These are phyloP conservation scores for Phytophthora multivora DNA, from an alignment of 352 stramenopile genomes.

Conservation along the genomic window DNA sequence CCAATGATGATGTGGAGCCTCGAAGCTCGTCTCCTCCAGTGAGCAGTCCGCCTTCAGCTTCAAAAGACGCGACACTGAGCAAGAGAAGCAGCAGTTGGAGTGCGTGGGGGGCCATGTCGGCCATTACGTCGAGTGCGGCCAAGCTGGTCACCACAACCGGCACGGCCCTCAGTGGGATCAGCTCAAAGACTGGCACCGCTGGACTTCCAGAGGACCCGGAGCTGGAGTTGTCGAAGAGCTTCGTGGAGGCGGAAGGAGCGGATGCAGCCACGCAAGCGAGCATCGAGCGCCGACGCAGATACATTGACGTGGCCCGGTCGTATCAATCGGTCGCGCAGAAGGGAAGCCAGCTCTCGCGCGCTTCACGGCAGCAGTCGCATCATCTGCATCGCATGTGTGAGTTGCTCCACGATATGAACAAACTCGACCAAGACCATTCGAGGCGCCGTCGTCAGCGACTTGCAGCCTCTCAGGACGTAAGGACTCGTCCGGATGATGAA, in stretches of 20 bases:
- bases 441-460: slow-evolving; percentile 43
- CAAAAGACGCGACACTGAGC: slow-evolving; percentile 25
- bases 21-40: slow-evolving; percentile 23
- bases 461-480: slow-evolving; percentile 24
- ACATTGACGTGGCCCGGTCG: slow-evolving; percentile 64
- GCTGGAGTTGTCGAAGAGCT: slow-evolving; percentile 63
- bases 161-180: slow-evolving; percentile 51
- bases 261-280: slow-evolving; percentile 24
- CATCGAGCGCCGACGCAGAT: slow-evolving; percentile 65
- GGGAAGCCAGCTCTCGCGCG: slow-evolving; percentile 63
- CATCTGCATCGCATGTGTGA: slow-evolving; percentile 78
- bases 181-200: slow-evolving; percentile 37
- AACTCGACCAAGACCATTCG: slow-evolving; percentile 59
- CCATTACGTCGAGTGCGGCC: slow-evolving; percentile 71
- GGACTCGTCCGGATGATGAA: slow-evolving; percentile 26
- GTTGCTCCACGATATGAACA: slow-evolving; percentile 73
- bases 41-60: slow-evolving; percentile 19
- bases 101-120: slow-evolving; percentile 73
- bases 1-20: slow-evolving; percentile 38
- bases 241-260: slow-evolving; percentile 35
- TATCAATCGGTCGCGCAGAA: slow-evolving; percentile 70
- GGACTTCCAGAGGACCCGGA: slow-evolving; percentile 29
- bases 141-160: slow-evolving; percentile 81
- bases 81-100: slow-evolving; percentile 53
- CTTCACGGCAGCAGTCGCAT: slow-evolving; percentile 62